These are phyloP conservation scores for Alternaria brassicicola DNA, from an alignment of 2,329 filamentous ascomycete genomes.

Conservation along the genomic window DNA sequence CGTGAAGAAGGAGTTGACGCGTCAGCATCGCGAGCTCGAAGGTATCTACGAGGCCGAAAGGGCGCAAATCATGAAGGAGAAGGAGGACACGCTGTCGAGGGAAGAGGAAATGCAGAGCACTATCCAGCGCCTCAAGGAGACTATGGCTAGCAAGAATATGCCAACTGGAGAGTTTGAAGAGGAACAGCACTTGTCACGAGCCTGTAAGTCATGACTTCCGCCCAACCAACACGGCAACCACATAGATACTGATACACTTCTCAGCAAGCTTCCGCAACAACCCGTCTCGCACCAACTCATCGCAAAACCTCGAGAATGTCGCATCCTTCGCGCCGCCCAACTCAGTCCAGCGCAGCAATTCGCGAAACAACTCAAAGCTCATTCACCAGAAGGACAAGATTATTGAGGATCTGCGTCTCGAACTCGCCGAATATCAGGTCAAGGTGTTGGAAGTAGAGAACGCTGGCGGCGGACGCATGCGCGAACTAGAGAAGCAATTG, in stretches of 20 bases:
- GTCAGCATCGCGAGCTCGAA: slow-evolving; percentile 89
- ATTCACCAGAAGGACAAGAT: slow-evolving; percentile 95
- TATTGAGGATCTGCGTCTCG: slow-evolving; percentile 88
- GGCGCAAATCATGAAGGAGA: slow-evolving; percentile 85
- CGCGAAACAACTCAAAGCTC: slow-evolving; percentile 85
- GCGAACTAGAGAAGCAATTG: slow-evolving; percentile 87
- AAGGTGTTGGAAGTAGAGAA: slow-evolving; percentile 95
- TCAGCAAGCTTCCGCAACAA: slow-evolving; percentile 54
- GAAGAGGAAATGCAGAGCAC: slow-evolving; percentile 91
- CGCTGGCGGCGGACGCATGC: slow-evolving; percentile 82
- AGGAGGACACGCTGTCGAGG: slow-evolving; percentile 81
- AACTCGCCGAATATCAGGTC: slow-evolving; percentile 93
- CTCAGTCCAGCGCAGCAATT: slow-evolving; percentile 84
- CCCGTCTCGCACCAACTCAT: slow-evolving; percentile 52
- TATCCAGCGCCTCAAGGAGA: slow-evolving; percentile 91
- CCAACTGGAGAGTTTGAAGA: slow-evolving; percentile 55
- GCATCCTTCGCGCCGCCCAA: slow-evolving; percentile 86
- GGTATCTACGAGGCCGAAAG: slow-evolving; percentile 90
- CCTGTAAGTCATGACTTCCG: slow-evolving; percentile 51
- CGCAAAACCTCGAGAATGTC: slow-evolving; percentile 75
- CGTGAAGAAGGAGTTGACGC: slow-evolving; percentile 81
- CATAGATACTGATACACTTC: slow-evolving; percentile 25
- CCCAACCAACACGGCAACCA: neutral
- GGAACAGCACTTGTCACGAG: slow-evolving; percentile 58
- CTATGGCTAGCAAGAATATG: slow-evolving; percentile 74